These are phyloP conservation scores for Lotmaria passim DNA, from an alignment of 208 protist species.

Conservation along the genomic window DNA sequence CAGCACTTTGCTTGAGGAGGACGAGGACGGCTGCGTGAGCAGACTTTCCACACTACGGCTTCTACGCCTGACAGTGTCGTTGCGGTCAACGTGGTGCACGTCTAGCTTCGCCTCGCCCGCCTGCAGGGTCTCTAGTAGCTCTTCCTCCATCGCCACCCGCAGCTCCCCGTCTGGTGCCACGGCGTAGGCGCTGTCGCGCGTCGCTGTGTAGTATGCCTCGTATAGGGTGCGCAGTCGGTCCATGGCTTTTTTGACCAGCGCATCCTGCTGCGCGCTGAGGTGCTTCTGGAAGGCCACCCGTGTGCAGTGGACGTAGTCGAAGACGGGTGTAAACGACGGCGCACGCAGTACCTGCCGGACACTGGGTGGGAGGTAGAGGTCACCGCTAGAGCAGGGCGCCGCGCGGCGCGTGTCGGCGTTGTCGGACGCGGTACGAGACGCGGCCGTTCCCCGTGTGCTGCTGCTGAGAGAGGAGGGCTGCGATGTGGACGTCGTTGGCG, in stretches of 20 bases:
- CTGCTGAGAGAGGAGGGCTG: conserved; percentile 11
- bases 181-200: conserved; percentile 27
- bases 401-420: not conserved
- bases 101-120: not conserved
- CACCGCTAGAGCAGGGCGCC: not conserved
- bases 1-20: conserved; percentile 8
- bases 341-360: conserved; percentile 58
- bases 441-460: conserved; percentile 4
- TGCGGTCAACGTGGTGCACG: not conserved
- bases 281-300: conserved; percentile 43
- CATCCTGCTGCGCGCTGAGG: conserved; percentile 41
- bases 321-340: conserved; percentile 54
- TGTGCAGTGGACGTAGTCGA: conserved; percentile 44
- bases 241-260: conserved; percentile 35
- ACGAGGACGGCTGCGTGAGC: not conserved
- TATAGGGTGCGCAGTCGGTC: conserved; percentile 39
- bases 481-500: not conserved
- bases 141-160: conserved; percentile 39
- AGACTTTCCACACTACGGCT: too few species aligned
- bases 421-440: too few species aligned
- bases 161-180: conserved; percentile 34
- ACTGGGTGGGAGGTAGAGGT: conserved; percentile 40
- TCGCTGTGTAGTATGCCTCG: conserved; percentile 27
- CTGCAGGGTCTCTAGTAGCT: conserved; percentile 32
- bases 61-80: not conserved